These are phyloP conservation scores for Geosmithia putterillii DNA, from an alignment of 2,329 filamentous ascomycete genomes.

Conservation along the genomic window DNA sequence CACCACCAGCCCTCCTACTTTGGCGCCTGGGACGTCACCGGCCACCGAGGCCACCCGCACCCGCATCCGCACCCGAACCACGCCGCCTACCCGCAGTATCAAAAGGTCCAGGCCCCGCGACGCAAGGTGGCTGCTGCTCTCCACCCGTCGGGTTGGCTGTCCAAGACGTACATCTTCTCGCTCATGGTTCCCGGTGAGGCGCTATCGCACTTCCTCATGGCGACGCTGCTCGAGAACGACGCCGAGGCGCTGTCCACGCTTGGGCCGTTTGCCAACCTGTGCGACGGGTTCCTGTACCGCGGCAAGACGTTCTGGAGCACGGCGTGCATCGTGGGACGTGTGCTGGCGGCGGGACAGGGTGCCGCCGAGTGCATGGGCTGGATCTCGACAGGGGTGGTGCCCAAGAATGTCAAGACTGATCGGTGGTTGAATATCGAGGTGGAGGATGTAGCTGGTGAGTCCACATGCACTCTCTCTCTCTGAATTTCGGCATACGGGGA, in stretches of 20 bases:
- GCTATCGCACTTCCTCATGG: constrained; percentile 52
- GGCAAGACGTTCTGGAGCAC: constrained; percentile 60
- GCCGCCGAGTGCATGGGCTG: constrained; percentile 57
- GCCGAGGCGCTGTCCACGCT: constrained; percentile 43
- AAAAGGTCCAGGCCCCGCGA: constrained; percentile 26
- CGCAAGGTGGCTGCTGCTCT: constrained; percentile 44
- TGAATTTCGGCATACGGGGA: too few relatives aligned
- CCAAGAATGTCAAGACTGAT: constrained; percentile 35
- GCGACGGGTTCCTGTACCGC: constrained; percentile 50
- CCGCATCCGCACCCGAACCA: constrained; percentile 7
- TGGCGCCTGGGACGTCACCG: constrained; percentile 23
- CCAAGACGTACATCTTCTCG: constrained; percentile 55
- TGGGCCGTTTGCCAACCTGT: constrained; percentile 49
- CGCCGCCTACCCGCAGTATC: neutral
- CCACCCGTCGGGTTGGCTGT: constrained; percentile 51
- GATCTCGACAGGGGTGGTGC: constrained; percentile 49
- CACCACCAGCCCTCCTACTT: constrained; percentile 32
- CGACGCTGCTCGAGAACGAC: constrained; percentile 53
- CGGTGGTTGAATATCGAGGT: constrained; percentile 49
- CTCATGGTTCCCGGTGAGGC: constrained; percentile 53
- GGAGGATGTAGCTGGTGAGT: constrained; percentile 38
- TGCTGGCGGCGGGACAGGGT: constrained; percentile 49
- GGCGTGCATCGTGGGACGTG: constrained; percentile 50
- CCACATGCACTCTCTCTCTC: too few relatives aligned
- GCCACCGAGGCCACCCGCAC: constrained; percentile 7